Base-by-base conservation (phyloP, 108 stramenopile genomes). In the Skeletonema potamos region DNA sequence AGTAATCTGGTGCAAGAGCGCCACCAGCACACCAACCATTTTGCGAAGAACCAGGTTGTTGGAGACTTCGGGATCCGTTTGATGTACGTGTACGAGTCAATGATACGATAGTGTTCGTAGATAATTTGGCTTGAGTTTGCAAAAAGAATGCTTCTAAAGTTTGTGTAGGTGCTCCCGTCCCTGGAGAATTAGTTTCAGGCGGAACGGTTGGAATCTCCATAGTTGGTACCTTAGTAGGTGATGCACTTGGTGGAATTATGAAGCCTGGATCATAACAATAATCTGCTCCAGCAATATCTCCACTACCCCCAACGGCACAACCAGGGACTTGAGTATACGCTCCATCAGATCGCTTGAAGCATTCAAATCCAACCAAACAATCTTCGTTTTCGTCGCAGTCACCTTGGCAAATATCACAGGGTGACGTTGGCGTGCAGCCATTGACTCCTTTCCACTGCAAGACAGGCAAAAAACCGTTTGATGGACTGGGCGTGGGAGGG, bases 331-430 rank as follows among this genome's bases (percentile, higher is more conserved):
- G 76, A 54, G 51, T 64, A 41, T 43, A 28, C 24, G 29, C 41
- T 6, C 76, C 76, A 58, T 77, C 76, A 24, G 64, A 68, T 27
- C 76, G 59, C 30, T 70, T 77, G 64, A 58, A 70, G 43, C 76
- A 77, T 64, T 41, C 54, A 29, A 59, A 55, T 12, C 24, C 11
- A 24, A 15, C 29, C n/a, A 56, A n/a, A 66, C 89, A 90, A 63
- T 90, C 86, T 29, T 58, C 57, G 56, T 81, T 74, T 18, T 27
- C 37, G 44, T 84, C 85, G 54, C 91, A 92, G 58, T 88, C 88
- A 36, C 91, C 91, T 32, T 86, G 59, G 62, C 88, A 89, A 5
- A 70, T 37, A 28, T 71, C 54, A 46, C 89, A 72, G 3, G 86
- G 91, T 27, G 56, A 48, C 13, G 33, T 54, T 4, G 58, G 56